These are phyloP conservation scores for Aspergillus sojae DNA, from an alignment of 2,329 filamentous ascomycete species.

Conservation along the genomic window DNA sequence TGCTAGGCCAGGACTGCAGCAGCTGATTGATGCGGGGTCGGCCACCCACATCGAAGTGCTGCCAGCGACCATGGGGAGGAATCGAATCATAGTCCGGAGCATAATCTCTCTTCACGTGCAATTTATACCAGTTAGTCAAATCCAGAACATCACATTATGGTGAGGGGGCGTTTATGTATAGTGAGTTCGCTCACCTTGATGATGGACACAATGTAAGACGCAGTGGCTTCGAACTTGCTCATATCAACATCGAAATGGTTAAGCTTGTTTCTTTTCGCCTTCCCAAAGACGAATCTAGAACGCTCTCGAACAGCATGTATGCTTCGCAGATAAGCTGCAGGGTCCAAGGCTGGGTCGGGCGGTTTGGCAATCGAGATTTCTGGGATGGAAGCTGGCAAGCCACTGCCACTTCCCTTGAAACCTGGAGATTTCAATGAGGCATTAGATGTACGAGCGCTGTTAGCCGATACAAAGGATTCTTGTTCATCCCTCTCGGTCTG, in stretches of 20 bases:
- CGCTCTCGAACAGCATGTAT: slow-evolving; percentile 85
- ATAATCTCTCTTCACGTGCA: slow-evolving; percentile 63
- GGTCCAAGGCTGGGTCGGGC: slow-evolving; percentile 85
- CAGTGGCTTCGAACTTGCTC: slow-evolving; percentile 79
- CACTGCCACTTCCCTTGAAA: slow-evolving; percentile 50
- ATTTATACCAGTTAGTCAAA: slow-evolving; percentile 4
- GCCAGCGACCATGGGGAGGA: slow-evolving; percentile 76
- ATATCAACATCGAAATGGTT: slow-evolving; percentile 89
- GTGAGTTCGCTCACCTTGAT: slow-evolving; percentile 70
- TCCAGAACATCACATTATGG: slow-evolving; percentile 13
- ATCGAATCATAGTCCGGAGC: slow-evolving; percentile 71
- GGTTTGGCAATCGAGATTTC: slow-evolving; percentile 81
- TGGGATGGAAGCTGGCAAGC: slow-evolving; percentile 59
- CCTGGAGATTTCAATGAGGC: slow-evolving; percentile 55
- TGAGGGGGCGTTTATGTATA: not conserved
- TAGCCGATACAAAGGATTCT: slow-evolving; percentile 44
- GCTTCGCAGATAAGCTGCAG: slow-evolving; percentile 86
- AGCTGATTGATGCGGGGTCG: slow-evolving; percentile 55
- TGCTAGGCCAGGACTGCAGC: slow-evolving; percentile 54
- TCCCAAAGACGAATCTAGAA: slow-evolving; percentile 71
- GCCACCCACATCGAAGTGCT: slow-evolving; percentile 64
- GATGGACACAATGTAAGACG: slow-evolving; percentile 84
- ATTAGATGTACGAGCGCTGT: slow-evolving; percentile 47
- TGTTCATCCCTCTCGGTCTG: slow-evolving; percentile 43
- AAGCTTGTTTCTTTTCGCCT: slow-evolving; percentile 75